Evolutionary conservation across 2,329 filamentous ascomycete species (phyloP).

Genomic region (Fusarium avenaceum): DNA sequence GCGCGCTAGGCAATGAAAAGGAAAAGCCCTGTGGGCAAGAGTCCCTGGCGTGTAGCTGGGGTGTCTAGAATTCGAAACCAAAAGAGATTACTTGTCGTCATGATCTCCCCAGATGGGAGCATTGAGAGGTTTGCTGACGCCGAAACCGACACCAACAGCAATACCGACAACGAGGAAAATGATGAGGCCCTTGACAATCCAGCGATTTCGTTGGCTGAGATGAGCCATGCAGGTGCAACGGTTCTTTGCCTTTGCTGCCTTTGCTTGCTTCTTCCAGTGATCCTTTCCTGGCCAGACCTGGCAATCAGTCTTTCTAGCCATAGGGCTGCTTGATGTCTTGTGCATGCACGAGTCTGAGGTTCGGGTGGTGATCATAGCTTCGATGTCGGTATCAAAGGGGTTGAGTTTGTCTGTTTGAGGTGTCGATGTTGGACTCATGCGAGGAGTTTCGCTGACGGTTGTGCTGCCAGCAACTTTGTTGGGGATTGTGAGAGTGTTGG

Average conservation of each 20-base stretch:
- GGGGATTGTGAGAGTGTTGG: slow-evolving; percentile 42
- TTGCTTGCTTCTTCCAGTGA: slow-evolving; percentile 72
- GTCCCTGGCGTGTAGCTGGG: slow-evolving; percentile 29
- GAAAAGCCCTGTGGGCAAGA: slow-evolving; percentile 22
- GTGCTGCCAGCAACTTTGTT: slow-evolving; percentile 51
- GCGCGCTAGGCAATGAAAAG: slow-evolving; percentile 42
- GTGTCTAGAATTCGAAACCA: slow-evolving; percentile 40
- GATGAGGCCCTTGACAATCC: slow-evolving; percentile 61
- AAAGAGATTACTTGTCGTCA: slow-evolving; percentile 34
- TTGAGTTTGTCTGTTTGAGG: slow-evolving; percentile 61
- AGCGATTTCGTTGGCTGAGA: slow-evolving; percentile 68
- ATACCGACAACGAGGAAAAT: slow-evolving; percentile 65
- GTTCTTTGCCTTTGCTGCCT: slow-evolving; percentile 66
- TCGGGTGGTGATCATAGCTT: slow-evolving; percentile 61
- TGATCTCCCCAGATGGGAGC: slow-evolving; percentile 69
- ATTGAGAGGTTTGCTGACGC: slow-evolving; percentile 71
- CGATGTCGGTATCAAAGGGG: slow-evolving; percentile 71
- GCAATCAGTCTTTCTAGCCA: slow-evolving; percentile 61
- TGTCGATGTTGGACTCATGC: slow-evolving; percentile 59
- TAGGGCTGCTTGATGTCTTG: slow-evolving; percentile 50
- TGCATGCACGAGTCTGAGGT: slow-evolving; percentile 49
- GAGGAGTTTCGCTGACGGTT: slow-evolving; percentile 44
- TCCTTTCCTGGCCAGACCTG: slow-evolving; percentile 72
- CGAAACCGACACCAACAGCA: slow-evolving; percentile 69
- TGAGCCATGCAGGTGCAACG: slow-evolving; percentile 66